phyloP scores from a whole-genome alignment of 192 early-diverging fungal genomes.

The Phycomyces nitens region DNA sequence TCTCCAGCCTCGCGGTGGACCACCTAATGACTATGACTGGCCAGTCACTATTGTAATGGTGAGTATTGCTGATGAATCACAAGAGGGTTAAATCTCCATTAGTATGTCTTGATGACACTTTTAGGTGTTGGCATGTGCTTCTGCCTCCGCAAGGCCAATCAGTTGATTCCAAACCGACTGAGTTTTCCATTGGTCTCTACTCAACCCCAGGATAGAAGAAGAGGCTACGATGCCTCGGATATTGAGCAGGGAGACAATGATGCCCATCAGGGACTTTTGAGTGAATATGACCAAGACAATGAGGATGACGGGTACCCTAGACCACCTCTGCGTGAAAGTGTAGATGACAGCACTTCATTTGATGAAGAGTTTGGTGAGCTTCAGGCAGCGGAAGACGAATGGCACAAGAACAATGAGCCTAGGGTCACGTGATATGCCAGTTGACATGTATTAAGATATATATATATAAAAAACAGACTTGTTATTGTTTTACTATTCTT shows the following conservation, averaged over 20 bases:
- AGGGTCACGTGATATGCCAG: neutral
- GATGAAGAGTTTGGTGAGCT: neutral
- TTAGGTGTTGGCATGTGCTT: slow-evolving; percentile 24
- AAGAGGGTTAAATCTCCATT: no score
- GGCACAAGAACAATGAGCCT: neutral
- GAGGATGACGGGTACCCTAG: neutral
- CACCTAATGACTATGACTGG: slow-evolving; percentile 17
- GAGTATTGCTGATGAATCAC: no score
- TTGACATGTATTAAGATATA: neutral
- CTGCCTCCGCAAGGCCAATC: slow-evolving; percentile 20
- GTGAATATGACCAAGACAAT: slow-evolving; percentile 3
- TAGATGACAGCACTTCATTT: neutral
- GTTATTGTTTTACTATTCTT: no score
- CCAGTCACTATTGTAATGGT: slow-evolving; percentile 13
- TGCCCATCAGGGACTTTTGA: slow-evolving; percentile 12
- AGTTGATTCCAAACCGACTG: slow-evolving; percentile 23
- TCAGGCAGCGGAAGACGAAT: slow-evolving; percentile 2
- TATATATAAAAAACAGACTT: neutral
- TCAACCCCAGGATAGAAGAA: neutral
- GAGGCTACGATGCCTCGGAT: neutral
- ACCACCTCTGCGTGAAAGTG: neutral
- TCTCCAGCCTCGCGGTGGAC: neutral
- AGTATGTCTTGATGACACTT: slow-evolving; percentile 19
- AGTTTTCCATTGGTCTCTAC: slow-evolving; percentile 15
- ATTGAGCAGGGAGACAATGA: slow-evolving; percentile 12